phyloP scores from a whole-genome alignment of 2,329 filamentous ascomycete genomes.

The Alternaria postmessia region DNA sequence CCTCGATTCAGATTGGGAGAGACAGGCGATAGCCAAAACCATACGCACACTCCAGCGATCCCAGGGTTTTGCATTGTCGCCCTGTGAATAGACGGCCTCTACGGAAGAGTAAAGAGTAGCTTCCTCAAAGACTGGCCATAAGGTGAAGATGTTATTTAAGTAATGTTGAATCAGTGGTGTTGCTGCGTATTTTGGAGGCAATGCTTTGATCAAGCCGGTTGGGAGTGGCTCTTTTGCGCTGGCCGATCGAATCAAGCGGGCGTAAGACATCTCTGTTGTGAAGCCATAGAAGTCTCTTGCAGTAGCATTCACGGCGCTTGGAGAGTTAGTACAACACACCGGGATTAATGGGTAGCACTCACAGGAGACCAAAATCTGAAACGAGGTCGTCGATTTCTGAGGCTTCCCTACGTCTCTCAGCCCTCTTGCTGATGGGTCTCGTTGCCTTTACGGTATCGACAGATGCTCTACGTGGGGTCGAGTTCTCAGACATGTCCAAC shows the following conservation, averaged over 20 bases:
- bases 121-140: constrained; percentile 85
- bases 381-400: constrained; percentile 90
- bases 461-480: constrained; percentile 60
- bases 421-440: constrained; percentile 48
- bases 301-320: constrained; percentile 89
- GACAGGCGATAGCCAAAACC: constrained; percentile 84
- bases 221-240: constrained; percentile 77
- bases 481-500: constrained; percentile 63
- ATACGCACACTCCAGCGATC: constrained; percentile 90
- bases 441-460: constrained; percentile 44
- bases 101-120: constrained; percentile 78
- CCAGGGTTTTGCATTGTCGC: constrained; percentile 67
- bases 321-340: constrained; percentile 15
- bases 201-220: constrained; percentile 62
- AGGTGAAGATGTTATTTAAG: constrained; percentile 78
- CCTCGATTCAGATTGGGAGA: constrained; percentile 72
- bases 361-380: constrained; percentile 93
- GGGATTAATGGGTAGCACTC: constrained; percentile 44
- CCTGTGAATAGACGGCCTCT: constrained; percentile 80
- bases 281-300: constrained; percentile 93
- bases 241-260: constrained; percentile 84
- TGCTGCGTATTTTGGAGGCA: constrained; percentile 76
- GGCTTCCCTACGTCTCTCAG: constrained; percentile 70
- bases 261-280: constrained; percentile 89
- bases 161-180: constrained; percentile 81